phyloP scores from a whole-genome alignment of 225 moss, liverwort and hornwort species.

The Polytrichum formosum region DNA sequence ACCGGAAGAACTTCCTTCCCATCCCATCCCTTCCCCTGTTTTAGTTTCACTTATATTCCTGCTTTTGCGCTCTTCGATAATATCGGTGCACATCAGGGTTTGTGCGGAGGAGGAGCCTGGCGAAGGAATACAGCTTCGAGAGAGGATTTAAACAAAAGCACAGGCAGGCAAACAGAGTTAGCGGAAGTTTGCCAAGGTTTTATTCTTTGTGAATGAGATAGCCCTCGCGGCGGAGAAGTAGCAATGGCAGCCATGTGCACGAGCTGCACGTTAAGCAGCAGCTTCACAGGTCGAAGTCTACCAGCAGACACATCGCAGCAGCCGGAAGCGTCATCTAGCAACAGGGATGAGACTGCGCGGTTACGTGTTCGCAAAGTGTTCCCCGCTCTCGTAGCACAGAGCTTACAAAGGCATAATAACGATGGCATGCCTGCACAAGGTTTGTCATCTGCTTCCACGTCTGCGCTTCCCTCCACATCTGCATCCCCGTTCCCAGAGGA shows the following conservation, averaged over 20 bases:
- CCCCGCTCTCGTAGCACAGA: constrained; percentile 25
- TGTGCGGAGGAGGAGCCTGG: too few relatives aligned
- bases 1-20: too few relatives aligned
- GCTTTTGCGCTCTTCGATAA: too few relatives aligned
- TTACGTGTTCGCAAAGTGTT: constrained; percentile 23
- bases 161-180: too few relatives aligned
- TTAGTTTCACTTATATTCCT: too few relatives aligned
- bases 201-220: constrained; percentile 5
- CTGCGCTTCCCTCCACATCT: not conserved
- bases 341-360: constrained; percentile 32
- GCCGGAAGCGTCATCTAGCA: constrained; percentile 40
- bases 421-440: constrained; percentile 22
- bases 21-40: too few relatives aligned
- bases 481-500: constrained; percentile 33
- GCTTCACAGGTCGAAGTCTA: constrained; percentile 40
- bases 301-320: constrained; percentile 44
- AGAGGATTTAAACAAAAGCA: too few relatives aligned
- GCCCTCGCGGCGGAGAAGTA: not conserved
- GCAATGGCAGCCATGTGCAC: constrained; percentile 39
- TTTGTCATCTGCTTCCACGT: constrained; percentile 21
- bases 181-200: too few relatives aligned
- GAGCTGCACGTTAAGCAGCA: constrained; percentile 24
- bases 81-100: too few relatives aligned
- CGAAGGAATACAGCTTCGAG: too few relatives aligned
- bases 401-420: constrained; percentile 27